Evolutionary conservation across 164 flowering plant species (phyloP).

Genomic region (Buxus sempervirens): DNA sequence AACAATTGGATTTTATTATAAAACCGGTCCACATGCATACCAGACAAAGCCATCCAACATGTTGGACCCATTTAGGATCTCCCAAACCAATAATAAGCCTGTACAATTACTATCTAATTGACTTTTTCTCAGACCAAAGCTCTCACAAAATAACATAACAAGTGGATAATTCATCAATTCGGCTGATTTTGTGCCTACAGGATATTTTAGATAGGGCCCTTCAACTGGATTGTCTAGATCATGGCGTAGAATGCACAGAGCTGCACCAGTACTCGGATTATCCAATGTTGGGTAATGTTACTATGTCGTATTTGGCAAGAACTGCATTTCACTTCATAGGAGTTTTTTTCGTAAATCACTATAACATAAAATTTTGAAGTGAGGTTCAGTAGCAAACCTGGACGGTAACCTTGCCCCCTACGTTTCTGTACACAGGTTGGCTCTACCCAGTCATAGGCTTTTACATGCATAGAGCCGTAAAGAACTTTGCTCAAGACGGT

Average conservation of each 20-base stretch:
- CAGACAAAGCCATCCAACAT: too few relatives aligned
- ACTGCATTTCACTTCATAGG: background rate
- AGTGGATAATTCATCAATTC: background rate
- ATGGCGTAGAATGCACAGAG: background rate
- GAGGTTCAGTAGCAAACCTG: slow-evolving; percentile 35
- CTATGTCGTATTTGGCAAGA: too few relatives aligned
- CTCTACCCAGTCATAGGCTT: slow-evolving; percentile 57
- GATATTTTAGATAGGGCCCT: background rate
- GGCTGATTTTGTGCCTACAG: background rate
- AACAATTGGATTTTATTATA: too few relatives aligned
- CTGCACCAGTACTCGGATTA: background rate
- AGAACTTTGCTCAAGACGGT: slow-evolving; percentile 48
- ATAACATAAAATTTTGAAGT: background rate
- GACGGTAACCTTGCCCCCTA: slow-evolving; percentile 29
- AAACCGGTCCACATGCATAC: too few relatives aligned
- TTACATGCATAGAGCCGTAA: slow-evolving; percentile 34
- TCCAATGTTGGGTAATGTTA: too few relatives aligned
- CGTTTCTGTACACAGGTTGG: slow-evolving; percentile 46
- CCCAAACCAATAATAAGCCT: too few relatives aligned
- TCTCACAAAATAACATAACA: background rate
- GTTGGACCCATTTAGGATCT: too few relatives aligned
- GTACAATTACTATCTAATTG: too few relatives aligned
- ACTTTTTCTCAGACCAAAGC: too few relatives aligned
- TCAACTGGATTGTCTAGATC: background rate
- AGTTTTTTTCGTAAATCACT: background rate